These are phyloP conservation scores for Ceriops decandra DNA, from an alignment of 345 rosid genomes.

Conservation along the genomic window DNA sequence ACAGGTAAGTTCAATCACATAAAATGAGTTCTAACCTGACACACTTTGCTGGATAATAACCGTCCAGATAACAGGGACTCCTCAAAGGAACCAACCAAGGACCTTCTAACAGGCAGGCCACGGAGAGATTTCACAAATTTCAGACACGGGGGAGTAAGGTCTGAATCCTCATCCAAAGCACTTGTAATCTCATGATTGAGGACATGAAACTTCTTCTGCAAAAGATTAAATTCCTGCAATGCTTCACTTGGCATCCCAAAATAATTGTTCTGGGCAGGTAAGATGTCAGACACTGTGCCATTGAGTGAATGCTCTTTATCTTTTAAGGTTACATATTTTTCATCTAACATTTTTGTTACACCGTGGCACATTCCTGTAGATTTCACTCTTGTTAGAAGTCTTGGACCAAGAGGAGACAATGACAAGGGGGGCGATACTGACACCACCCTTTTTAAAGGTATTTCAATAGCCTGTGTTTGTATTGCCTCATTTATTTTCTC, in stretches of 20 bases:
- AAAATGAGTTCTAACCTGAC: conserved; percentile 52
- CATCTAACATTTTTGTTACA: conserved; percentile 19
- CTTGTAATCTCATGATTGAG: conserved; percentile 19
- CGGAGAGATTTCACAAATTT: conserved; percentile 57
- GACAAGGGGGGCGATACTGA: conserved; percentile 54
- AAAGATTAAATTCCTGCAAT: conserved; percentile 45
- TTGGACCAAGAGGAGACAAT: conserved; percentile 90
- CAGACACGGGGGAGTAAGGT: conserved; percentile 35
- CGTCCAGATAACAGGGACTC: conserved; percentile 89
- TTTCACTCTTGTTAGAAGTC: conserved; percentile 52
- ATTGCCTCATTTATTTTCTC: conserved; percentile 36
- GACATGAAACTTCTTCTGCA: conserved; percentile 39
- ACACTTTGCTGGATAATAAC: conserved; percentile 50
- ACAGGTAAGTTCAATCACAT: neutral
- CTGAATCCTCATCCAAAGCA: conserved; percentile 13
- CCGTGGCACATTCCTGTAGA: conserved; percentile 34
- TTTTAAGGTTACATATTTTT: conserved; percentile 32
- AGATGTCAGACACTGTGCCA: conserved; percentile 25
- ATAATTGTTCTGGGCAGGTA: conserved; percentile 30
- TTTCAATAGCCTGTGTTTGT: conserved; percentile 34
- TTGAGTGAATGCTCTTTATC: conserved; percentile 40
- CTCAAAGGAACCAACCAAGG: conserved; percentile 96
- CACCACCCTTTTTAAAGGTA: conserved; percentile 32
- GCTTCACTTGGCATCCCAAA: conserved; percentile 34
- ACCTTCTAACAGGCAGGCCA: conserved; percentile 70